Evolutionary conservation across 441 rosid species (phyloP), one percentile per base, ranked within the genome.

Genomic region (California macrophylla): DNA sequence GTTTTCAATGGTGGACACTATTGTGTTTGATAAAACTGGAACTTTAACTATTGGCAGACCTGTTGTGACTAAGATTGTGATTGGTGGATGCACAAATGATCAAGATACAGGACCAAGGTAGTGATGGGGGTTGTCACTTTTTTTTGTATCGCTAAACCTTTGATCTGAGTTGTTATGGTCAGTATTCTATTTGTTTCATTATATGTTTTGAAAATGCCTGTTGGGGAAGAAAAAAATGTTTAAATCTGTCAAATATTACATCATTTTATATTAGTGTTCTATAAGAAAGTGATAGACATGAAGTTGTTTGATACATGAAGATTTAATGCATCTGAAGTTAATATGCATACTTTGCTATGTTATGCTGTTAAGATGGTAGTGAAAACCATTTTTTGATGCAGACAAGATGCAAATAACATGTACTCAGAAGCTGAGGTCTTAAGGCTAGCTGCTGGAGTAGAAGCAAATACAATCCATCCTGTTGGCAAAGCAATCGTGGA

Each of bases 11-110:
- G 93, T 91, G 76, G 85, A 89, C 68, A 77, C 92, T 28, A 66
- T 93, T 77, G 93, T 93, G 76, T 88, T 93, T 72, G 96, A 93
- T 83, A 93, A 91, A 85, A 91, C 97, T 60, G 97, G 97, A 81
- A 93, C 97, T 72, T 81, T 93, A 74, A 91, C 98, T 0, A 68
- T 84, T 78, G 97, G 98, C 72, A 91, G 81, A 81, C 97, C 97
- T 78, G 87, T 85, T 70, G 97, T 93, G 78, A 88, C 85, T 34
- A 84, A 82, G 78, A 84, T 93, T 77, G 75, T 88, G 72, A 81
- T 86, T 72, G 77, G 82, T 69, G 82, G 74, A 58, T 68, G 66
- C 68, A 52, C 68, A 50, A 67, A 77, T 71, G 56, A 64, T 72
- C 32, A 71, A 63, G 76, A 82, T 74, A 52, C 80, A 75, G 85